These are phyloP conservation scores for Saturnispora sanitii DNA, from an alignment of 805 yeast genomes.

Conservation along the genomic window DNA sequence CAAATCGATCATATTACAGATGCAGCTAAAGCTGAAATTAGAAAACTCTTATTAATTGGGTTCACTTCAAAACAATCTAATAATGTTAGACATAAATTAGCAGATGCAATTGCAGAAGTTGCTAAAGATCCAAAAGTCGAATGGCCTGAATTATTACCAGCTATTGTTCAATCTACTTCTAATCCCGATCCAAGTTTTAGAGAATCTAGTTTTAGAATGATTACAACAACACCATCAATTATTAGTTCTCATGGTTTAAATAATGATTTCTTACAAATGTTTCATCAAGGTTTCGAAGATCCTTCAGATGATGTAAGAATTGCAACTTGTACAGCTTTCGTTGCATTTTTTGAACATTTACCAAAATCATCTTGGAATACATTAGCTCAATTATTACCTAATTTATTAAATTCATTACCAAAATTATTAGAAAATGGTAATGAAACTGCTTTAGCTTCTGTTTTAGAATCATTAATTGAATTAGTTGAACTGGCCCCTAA, in stretches of 20 bases:
- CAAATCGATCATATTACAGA: slow-evolving; percentile 62
- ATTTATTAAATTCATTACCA: slow-evolving; percentile 77
- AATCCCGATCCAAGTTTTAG: slow-evolving; percentile 53
- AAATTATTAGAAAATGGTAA: slow-evolving; percentile 71
- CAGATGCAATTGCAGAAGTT: slow-evolving; percentile 91
- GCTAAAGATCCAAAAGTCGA: slow-evolving; percentile 55
- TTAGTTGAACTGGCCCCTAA: slow-evolving; percentile 91
- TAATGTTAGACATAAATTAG: slow-evolving; percentile 78
- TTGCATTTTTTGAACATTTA: slow-evolving; percentile 72
- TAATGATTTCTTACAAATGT: slow-evolving; percentile 52
- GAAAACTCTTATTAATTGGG: slow-evolving; percentile 60
- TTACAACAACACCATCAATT: slow-evolving; percentile 74
- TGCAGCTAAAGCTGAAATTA: slow-evolving; percentile 50
- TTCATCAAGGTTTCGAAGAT: slow-evolving; percentile 76
- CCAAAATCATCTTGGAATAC: slow-evolving; percentile 73
- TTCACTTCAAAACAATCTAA: slow-evolving; percentile 59
- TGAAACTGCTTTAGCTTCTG: slow-evolving; percentile 72
- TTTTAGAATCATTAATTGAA: slow-evolving; percentile 83
- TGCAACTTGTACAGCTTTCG: slow-evolving; percentile 87
- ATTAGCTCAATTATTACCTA: slow-evolving; percentile 72
- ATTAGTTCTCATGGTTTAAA: slow-evolving; percentile 37
- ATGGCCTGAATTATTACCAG: slow-evolving; percentile 77
- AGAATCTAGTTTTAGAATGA: slow-evolving; percentile 85
- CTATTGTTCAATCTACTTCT: slow-evolving; percentile 53
- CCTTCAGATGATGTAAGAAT: slow-evolving; percentile 73